phyloP scores from a whole-genome alignment of 148 eudicot genomes.

The Rhododendron henanense region DNA sequence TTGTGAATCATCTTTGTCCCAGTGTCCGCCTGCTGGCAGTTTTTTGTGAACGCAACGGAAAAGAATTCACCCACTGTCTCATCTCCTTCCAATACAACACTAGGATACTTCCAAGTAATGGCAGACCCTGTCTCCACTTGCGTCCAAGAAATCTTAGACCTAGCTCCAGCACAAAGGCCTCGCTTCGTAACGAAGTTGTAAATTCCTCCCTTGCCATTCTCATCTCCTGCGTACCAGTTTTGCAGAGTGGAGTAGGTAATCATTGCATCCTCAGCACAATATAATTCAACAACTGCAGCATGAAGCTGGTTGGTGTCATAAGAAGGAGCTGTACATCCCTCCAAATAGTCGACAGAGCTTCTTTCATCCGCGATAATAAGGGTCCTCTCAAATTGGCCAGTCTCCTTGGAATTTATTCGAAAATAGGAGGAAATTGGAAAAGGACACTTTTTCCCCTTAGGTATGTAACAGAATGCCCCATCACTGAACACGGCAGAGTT shows the following conservation, averaged over 20 bases:
- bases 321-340: slow-evolving; percentile 91
- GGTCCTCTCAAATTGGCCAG: slow-evolving; percentile 90
- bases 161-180: slow-evolving; percentile 68
- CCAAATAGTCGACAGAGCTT: slow-evolving; percentile 86
- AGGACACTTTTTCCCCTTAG: slow-evolving; percentile 63
- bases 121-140: slow-evolving; percentile 92
- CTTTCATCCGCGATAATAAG: slow-evolving; percentile 84
- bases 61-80: slow-evolving; percentile 85
- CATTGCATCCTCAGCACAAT: slow-evolving; percentile 64
- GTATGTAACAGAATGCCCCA: slow-evolving; percentile 87
- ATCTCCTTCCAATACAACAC: slow-evolving; percentile 89
- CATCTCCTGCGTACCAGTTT: slow-evolving; percentile 94
- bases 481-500: slow-evolving; percentile 94
- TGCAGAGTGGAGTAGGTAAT: slow-evolving; percentile 87
- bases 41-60: slow-evolving; percentile 87
- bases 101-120: slow-evolving; percentile 95
- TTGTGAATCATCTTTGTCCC: slow-evolving; percentile 94
- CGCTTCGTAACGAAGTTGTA: slow-evolving; percentile 86
- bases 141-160: slow-evolving; percentile 92
- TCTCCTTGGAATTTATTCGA: slow-evolving; percentile 80
- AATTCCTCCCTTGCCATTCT: slow-evolving; percentile 75
- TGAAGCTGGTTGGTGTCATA: slow-evolving; percentile 84
- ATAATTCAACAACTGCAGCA: slow-evolving; percentile 85
- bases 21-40: slow-evolving; percentile 86
- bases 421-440: slow-evolving; percentile 95